Percentiles rank a stretch among this genome's conserved stretches.
Conservation (phyloP, 805 yeast species). For the Phaffomyces opuntiae region DNA sequence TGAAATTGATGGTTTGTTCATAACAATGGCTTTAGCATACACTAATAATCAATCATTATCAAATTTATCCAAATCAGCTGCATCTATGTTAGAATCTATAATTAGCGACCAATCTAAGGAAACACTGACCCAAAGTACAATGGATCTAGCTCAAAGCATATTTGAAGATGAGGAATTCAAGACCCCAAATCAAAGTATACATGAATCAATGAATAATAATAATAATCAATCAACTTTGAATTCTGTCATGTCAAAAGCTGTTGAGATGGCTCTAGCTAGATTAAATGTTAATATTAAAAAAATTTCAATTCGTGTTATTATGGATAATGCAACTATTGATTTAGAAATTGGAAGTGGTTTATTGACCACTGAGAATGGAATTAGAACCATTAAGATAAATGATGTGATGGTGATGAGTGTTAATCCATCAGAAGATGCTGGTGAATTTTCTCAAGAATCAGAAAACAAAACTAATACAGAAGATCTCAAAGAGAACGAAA, state of each 20-base stretch:
- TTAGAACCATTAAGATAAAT: slow-evolving; percentile 32
- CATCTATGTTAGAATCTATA: slow-evolving; percentile 11
- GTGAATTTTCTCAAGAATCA: slow-evolving; percentile 6
- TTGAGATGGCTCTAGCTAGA: slow-evolving; percentile 60
- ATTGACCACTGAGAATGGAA: slow-evolving; percentile 38
- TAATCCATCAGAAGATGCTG: slow-evolving; percentile 31
- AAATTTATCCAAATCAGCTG: neutral
- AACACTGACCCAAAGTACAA: slow-evolving; percentile 65
- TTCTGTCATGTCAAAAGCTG: slow-evolving; percentile 54
- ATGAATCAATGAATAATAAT: slow-evolving; percentile 12
- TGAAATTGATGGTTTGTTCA: slow-evolving; percentile 46
- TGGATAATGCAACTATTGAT: slow-evolving; percentile 36
- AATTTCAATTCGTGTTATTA: slow-evolving; percentile 40
- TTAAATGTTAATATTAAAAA: slow-evolving; percentile 44
- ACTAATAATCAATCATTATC: slow-evolving; percentile 1
- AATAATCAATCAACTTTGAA: slow-evolving; percentile 34
- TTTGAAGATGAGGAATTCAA: slow-evolving; percentile 23
- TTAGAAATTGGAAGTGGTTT: slow-evolving; percentile 26
- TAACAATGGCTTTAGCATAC: slow-evolving; percentile 34
- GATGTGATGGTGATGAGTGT: slow-evolving; percentile 36
- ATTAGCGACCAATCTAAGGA: slow-evolving; percentile 30
- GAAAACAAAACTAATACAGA: too few relatives aligned
- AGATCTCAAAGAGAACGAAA: neutral
- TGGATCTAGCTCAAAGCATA: slow-evolving; percentile 56
- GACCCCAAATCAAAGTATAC: slow-evolving; percentile 12